phyloP scores from a whole-genome alignment of 2,329 filamentous ascomycete genomes.

The Fusarium brevicatenulatum region DNA sequence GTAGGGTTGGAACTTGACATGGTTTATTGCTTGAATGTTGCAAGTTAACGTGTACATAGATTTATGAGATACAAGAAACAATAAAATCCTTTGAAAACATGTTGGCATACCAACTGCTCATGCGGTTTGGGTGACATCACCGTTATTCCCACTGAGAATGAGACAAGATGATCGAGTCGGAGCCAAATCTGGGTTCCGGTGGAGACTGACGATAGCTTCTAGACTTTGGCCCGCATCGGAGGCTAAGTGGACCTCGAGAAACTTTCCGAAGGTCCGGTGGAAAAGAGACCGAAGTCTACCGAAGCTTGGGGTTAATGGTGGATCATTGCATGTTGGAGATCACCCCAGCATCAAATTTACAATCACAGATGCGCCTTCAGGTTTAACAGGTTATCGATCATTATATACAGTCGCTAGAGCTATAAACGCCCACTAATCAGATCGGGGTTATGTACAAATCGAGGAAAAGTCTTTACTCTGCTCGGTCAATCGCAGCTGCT shows the following conservation, averaged over 20 bases:
- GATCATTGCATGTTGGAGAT: neutral
- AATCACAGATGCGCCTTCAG: neutral
- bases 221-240: neutral
- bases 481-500: neutral
- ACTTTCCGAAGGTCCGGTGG: neutral
- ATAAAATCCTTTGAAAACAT: too few species aligned
- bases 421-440: neutral
- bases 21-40: neutral
- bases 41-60: neutral
- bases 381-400: neutral
- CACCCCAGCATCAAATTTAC: neutral
- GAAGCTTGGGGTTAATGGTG: neutral
- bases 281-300: neutral
- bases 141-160: neutral
- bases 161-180: neutral
- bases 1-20: neutral
- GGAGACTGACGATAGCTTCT: neutral
- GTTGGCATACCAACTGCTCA: too few species aligned
- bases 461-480: neutral
- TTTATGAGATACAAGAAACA: neutral
- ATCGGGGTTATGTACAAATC: slow-evolving; percentile 1
- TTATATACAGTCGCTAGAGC: neutral
- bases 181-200: neutral
- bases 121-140: too few species aligned
- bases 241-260: neutral